Conservation (phyloP, 169 alveolate genomes). For the Ichthyophthirius multifiliis region DNA sequence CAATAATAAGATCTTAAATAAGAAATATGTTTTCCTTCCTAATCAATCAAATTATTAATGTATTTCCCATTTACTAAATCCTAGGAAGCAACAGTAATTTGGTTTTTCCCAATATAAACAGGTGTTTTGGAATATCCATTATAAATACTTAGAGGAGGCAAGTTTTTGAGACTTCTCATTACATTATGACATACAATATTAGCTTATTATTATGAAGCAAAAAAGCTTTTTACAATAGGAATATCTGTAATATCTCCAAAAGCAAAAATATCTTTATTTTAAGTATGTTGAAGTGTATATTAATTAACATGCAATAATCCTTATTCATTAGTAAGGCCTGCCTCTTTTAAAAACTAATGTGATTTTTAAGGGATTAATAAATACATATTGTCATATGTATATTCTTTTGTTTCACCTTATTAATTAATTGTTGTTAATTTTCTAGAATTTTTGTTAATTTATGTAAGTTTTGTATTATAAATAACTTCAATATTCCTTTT, state of each 20-base stretch:
- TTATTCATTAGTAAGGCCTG: conserved; percentile 37
- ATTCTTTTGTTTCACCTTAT: not conserved
- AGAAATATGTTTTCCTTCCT: not conserved
- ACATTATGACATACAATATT: not conserved
- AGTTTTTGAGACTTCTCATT: not conserved
- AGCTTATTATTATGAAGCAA: not conserved
- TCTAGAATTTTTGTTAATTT: conserved; percentile 10
- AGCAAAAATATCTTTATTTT: conserved; percentile 54
- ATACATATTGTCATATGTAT: conserved; percentile 23
- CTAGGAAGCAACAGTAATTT: not conserved
- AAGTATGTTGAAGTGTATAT: not conserved
- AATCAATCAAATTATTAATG: not conserved
- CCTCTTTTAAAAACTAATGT: conserved; percentile 17
- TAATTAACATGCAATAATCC: conserved; percentile 10
- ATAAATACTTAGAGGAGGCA: not conserved
- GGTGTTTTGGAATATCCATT: not conserved
- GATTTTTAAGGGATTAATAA: conserved; percentile 27
- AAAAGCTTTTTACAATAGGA: conserved; percentile 59
- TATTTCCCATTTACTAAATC: not conserved
- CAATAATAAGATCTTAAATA: not conserved
- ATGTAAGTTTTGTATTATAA: conserved; percentile 15
- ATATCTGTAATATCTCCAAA: conserved; percentile 53
- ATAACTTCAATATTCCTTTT: conserved; percentile 30
- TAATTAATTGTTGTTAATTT: not conserved
- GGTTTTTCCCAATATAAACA: not conserved